Percentiles rank a stretch among this genome's conserved stretches.
phyloP scores from a whole-genome alignment of 768 basidiomycete species.

The Wakefieldia striispora region DNA sequence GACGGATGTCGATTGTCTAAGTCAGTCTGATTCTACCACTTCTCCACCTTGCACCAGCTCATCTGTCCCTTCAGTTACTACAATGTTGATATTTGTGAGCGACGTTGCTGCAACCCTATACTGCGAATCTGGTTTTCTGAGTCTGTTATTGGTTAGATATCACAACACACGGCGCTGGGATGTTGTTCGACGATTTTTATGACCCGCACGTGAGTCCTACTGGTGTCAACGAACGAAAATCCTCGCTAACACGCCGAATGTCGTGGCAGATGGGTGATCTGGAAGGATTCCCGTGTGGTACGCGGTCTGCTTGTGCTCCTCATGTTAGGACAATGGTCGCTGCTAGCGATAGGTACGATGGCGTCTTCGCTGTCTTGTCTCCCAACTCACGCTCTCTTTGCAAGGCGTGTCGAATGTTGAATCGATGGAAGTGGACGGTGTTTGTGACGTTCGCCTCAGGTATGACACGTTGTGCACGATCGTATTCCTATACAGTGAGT shows the following conservation, averaged over 20 bases:
- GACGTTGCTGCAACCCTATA: too few relatives aligned
- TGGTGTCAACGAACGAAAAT: too few relatives aligned
- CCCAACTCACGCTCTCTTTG: background rate
- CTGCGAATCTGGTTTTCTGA: background rate
- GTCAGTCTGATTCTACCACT: background rate
- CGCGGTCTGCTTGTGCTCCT: conserved; percentile 10
- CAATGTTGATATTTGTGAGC: background rate
- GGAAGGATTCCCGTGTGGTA: conserved; percentile 18
- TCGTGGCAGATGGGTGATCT: conserved; percentile 29
- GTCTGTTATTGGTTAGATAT: too few relatives aligned
- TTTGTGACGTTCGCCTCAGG: background rate
- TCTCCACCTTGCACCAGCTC: too few relatives aligned
- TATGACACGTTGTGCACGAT: background rate
- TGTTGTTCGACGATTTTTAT: too few relatives aligned
- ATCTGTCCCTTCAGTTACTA: too few relatives aligned
- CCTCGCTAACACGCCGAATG: too few relatives aligned
- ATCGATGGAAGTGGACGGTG: background rate
- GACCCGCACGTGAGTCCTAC: too few relatives aligned
- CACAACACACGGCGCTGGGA: too few relatives aligned
- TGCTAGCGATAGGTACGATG: conserved; percentile 11
- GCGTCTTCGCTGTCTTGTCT: background rate
- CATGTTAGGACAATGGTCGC: conserved; percentile 18
- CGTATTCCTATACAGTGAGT: conserved; percentile 17
- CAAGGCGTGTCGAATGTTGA: conserved; percentile 4
- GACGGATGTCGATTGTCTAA: too few relatives aligned